Conservation (phyloP, 257 asterid species). For the Nicotiana tomentosiformis region DNA sequence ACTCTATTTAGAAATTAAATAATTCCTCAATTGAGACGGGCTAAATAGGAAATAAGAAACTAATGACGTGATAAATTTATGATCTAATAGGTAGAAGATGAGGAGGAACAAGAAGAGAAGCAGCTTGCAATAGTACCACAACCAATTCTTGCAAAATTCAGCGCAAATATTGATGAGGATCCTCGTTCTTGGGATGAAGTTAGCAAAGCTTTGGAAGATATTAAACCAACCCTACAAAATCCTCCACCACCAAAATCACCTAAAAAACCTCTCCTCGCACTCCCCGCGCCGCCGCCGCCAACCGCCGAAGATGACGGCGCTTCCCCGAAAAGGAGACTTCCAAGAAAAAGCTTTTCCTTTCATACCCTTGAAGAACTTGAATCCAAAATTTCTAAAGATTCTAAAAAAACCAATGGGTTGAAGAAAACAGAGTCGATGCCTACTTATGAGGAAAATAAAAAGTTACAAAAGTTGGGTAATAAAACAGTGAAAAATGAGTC, state of each 20-base stretch:
- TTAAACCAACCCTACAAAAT: constrained; percentile 45
- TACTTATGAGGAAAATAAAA: not conserved
- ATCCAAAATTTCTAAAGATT: constrained; percentile 17
- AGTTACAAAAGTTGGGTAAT: not conserved
- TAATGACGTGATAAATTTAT: not conserved
- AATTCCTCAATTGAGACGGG: too few species aligned
- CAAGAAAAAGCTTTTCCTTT: constrained; percentile 49
- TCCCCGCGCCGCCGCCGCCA: not conserved
- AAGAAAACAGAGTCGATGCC: constrained; percentile 13
- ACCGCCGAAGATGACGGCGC: constrained; percentile 15
- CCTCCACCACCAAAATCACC: constrained; percentile 16
- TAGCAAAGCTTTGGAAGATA: constrained; percentile 68
- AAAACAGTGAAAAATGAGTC: constrained; percentile 3
- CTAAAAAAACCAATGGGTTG: constrained; percentile 9
- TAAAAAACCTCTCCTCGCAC: not conserved
- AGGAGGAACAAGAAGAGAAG: constrained; percentile 22
- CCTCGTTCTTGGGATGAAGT: constrained; percentile 90
- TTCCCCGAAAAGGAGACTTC: constrained; percentile 8
- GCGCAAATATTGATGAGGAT: constrained; percentile 53
- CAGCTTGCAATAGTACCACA: constrained; percentile 39
- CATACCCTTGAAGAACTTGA: constrained; percentile 89
- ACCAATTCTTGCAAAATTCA: constrained; percentile 65
- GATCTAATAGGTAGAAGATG: not conserved
- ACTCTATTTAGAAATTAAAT: not conserved
- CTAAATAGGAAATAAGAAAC: too few species aligned